Conservation (phyloP, 805 yeast species). For the Candida wancherniae region DNA sequence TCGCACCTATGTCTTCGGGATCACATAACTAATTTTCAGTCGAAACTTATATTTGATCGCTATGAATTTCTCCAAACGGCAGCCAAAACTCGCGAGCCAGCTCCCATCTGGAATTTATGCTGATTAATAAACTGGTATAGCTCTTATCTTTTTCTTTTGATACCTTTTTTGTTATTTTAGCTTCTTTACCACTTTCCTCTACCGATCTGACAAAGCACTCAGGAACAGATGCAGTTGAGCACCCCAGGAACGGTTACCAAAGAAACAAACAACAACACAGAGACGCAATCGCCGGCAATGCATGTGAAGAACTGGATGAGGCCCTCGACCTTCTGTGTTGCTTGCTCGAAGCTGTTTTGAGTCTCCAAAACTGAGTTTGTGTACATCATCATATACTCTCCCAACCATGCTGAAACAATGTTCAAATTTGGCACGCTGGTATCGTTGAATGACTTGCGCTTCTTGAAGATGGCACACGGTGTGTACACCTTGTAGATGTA, state of each 20-base stretch:
- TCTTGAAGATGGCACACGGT: constrained; percentile 3
- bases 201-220: too few species aligned
- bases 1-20: too few species aligned
- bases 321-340: constrained; percentile 1
- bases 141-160: too few species aligned
- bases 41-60: too few species aligned
- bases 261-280: constrained; percentile 9
- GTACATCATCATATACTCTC: constrained; percentile 11
- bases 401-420: constrained; percentile 5
- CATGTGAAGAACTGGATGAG: constrained; percentile 3
- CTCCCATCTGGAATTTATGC: too few species aligned
- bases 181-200: too few species aligned
- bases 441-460: constrained; percentile 3
- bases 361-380: constrained; percentile 5
- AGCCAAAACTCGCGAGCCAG: too few species aligned
- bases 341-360: neutral
- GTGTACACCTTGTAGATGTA: constrained; percentile 11
- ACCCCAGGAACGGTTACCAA: constrained; percentile 12
- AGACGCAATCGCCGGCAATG: constrained; percentile 7
- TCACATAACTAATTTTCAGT: too few species aligned
- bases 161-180: too few species aligned
- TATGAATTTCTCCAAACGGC: too few species aligned
- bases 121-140: too few species aligned
- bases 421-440: constrained; percentile 8
- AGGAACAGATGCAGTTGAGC: constrained; percentile 3